phyloP scores from a whole-genome alignment of 2,329 filamentous ascomycete genomes.

The Colletotrichum higginsianum region DNA sequence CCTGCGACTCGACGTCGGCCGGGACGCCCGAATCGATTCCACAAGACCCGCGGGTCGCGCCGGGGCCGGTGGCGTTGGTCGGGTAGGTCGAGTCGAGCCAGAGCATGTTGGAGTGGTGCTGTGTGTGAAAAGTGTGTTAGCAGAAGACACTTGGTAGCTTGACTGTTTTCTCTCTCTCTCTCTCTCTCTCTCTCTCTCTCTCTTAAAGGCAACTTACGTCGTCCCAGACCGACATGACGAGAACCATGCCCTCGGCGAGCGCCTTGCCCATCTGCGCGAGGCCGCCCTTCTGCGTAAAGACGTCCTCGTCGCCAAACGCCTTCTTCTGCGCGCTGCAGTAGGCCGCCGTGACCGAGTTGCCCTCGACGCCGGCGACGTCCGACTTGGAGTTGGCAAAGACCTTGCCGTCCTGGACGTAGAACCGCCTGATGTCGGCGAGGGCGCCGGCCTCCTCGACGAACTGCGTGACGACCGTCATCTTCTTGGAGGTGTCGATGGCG shows the following conservation, averaged over 20 bases:
- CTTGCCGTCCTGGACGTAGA: conserved; percentile 75
- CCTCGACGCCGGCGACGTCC: conserved; percentile 54
- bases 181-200: no score
- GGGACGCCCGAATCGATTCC: conserved; percentile 66
- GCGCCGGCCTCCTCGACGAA: conserved; percentile 67
- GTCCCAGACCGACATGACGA: conserved; percentile 71
- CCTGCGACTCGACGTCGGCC: conserved; percentile 61
- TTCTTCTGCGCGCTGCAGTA: conserved; percentile 74
- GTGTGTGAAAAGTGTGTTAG: neutral
- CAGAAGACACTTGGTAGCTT: neutral
- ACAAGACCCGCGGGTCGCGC: conserved; percentile 70
- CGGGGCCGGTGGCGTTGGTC: conserved; percentile 59
- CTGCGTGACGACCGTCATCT: conserved; percentile 78
- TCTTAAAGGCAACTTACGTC: conserved; percentile 55
- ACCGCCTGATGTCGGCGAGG: conserved; percentile 73
- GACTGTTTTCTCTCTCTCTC: no score
- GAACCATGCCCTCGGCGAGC: conserved; percentile 60
- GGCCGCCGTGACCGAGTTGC: conserved; percentile 67
- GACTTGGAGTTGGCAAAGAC: conserved; percentile 70
- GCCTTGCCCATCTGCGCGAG: conserved; percentile 68
- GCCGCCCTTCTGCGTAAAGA: conserved; percentile 71
- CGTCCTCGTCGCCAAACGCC: conserved; percentile 68
- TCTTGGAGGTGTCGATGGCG: conserved; percentile 71
- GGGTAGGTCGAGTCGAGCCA: conserved; percentile 82
- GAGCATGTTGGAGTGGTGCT: conserved; percentile 77